phyloP scores from a whole-genome alignment of 78 protist genomes.

The Acrasis kona region DNA sequence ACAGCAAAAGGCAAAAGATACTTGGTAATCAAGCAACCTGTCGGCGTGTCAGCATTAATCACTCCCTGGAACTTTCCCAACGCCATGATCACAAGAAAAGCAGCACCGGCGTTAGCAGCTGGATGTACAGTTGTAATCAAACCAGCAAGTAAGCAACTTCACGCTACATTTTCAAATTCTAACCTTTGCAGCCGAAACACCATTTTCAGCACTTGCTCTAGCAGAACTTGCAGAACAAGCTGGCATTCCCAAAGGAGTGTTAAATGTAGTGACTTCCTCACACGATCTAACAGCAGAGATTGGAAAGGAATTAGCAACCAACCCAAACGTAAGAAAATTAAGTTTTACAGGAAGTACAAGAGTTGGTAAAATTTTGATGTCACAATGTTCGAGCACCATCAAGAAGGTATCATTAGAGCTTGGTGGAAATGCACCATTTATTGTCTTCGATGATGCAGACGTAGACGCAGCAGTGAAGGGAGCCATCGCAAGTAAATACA shows the following conservation, averaged over 20 bases:
- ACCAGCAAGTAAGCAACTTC: constrained; percentile 30
- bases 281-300: constrained; percentile 13
- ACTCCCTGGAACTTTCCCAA: constrained; percentile 52
- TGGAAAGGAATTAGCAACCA: constrained; percentile 50
- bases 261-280: constrained; percentile 66
- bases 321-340: constrained; percentile 59
- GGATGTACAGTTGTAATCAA: constrained; percentile 80
- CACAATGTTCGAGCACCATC: constrained; percentile 18
- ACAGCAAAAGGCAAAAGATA: no score
- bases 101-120: constrained; percentile 76
- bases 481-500: constrained; percentile 22
- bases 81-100: constrained; percentile 43
- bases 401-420: constrained; percentile 27
- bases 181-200: constrained; percentile 53
- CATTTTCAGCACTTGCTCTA: constrained; percentile 64
- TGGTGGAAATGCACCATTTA: constrained; percentile 87
- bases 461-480: constrained; percentile 46
- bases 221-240: constrained; percentile 56
- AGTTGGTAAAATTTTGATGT: constrained; percentile 41
- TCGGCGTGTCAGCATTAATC: constrained; percentile 39
- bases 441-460: constrained; percentile 70
- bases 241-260: constrained; percentile 80
- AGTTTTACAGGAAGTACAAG: constrained; percentile 71
- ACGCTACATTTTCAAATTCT: neutral
- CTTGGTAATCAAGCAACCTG: constrained; percentile 33